Evolutionary conservation across 2,329 filamentous ascomycete species (phyloP).

Genomic region (Metarhizium guizhouense): DNA sequence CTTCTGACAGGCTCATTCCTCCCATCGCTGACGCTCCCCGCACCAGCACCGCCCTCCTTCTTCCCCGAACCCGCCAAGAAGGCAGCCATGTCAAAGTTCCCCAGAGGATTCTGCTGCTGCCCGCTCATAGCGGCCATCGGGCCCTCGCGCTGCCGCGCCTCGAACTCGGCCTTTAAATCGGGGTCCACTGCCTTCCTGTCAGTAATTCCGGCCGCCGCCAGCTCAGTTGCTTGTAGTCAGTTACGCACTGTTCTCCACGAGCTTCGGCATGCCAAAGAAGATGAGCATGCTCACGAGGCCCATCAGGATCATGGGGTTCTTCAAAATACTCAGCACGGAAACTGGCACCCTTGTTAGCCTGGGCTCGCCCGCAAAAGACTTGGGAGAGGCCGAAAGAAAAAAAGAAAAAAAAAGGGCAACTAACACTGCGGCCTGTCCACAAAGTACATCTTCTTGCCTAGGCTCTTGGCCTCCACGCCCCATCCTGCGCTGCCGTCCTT

Average conservation of each 20-base stretch:
- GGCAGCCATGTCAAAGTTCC: constrained; percentile 53
- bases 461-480: constrained; percentile 51
- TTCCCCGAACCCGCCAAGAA: constrained; percentile 50
- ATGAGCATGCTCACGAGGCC: constrained; percentile 72
- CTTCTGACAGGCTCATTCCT: constrained; percentile 35
- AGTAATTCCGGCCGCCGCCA: too few relatives aligned
- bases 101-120: constrained; percentile 33
- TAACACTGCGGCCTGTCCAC: constrained; percentile 66
- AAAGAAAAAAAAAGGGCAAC: constrained; percentile 23
- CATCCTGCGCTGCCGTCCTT: constrained; percentile 19
- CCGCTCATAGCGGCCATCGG: constrained; percentile 50
- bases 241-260: constrained; percentile 86
- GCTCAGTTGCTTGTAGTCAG: too few relatives aligned
- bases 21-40: constrained; percentile 14
- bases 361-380: not conserved
- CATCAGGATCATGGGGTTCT: constrained; percentile 96
- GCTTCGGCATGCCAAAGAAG: constrained; percentile 87
- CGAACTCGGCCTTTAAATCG: constrained; percentile 88
- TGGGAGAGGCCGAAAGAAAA: not conserved
- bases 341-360: constrained; percentile 35
- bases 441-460: constrained; percentile 66
- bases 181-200: constrained; percentile 65
- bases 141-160: constrained; percentile 74
- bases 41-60: constrained; percentile 22
- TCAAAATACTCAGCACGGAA: constrained; percentile 71